Percentiles rank a stretch among this genome's conserved stretches.
Conservation (phyloP, 2,329 filamentous ascomycete genomes). For the Sclerotinia glacialis region DNA sequence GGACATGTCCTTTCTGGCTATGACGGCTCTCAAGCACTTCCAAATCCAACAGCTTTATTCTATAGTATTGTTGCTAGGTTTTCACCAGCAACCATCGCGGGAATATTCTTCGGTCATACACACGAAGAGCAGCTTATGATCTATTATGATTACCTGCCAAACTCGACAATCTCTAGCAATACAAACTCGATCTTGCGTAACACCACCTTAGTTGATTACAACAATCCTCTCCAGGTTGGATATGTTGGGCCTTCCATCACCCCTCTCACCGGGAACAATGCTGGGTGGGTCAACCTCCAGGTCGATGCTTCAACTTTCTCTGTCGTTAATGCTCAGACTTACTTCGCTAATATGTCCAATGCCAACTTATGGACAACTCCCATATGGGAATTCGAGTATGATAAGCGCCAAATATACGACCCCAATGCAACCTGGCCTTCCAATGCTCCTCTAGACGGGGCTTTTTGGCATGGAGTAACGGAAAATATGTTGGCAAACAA, state of each 20-base stretch:
- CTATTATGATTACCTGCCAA: conserved; percentile 35
- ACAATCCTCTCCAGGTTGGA: conserved; percentile 32
- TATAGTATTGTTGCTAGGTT: conserved; percentile 35
- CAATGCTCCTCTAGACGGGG: conserved; percentile 33
- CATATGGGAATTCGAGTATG: conserved; percentile 38
- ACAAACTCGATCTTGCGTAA: conserved; percentile 22
- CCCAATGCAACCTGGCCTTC: conserved; percentile 29
- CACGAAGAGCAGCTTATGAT: conserved; percentile 40
- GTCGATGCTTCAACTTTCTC: conserved; percentile 36
- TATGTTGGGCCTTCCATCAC: conserved; percentile 37
- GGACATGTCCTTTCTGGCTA: conserved; percentile 34
- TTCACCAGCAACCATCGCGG: conserved; percentile 35
- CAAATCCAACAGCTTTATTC: conserved; percentile 35
- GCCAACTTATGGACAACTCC: conserved; percentile 35
- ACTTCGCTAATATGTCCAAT: conserved; percentile 34
- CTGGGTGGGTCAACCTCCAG: conserved; percentile 35
- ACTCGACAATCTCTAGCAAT: conserved; percentile 16
- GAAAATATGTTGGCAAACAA: conserved; percentile 34
- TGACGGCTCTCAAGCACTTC: conserved; percentile 30
- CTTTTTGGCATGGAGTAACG: conserved; percentile 37
- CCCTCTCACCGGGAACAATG: conserved; percentile 36
- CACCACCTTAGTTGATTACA: conserved; percentile 32
- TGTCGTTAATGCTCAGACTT: conserved; percentile 36
- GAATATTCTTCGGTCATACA: conserved; percentile 40
- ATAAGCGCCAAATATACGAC: conserved; percentile 32